Percentiles rank a stretch among this genome's conserved stretches.
phyloP scores from a whole-genome alignment of 331 rosid genomes.

The Malus hybrid region DNA sequence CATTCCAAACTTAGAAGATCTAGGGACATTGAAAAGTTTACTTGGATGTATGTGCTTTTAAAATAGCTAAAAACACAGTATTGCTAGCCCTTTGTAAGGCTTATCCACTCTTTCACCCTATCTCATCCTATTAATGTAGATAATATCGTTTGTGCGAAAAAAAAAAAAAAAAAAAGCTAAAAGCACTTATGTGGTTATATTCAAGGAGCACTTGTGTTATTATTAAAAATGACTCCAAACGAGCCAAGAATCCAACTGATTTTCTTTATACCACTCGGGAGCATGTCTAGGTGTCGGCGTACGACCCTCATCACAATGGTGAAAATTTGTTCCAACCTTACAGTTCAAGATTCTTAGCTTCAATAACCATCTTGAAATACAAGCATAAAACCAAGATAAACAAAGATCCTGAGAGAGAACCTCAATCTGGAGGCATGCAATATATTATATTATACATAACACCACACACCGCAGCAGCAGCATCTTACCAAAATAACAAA shows the following conservation, averaged over 20 bases:
- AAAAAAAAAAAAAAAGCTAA: too few species aligned
- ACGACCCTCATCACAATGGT: background rate
- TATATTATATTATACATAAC: background rate
- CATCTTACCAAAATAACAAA: background rate
- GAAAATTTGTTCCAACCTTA: background rate
- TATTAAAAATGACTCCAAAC: too few species aligned
- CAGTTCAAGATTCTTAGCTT: background rate
- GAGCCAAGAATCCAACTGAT: background rate
- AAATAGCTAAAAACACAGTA: too few species aligned
- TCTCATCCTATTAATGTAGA: too few species aligned
- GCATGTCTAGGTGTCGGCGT: background rate
- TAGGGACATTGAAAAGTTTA: background rate
- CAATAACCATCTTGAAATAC: background rate
- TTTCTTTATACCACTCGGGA: background rate
- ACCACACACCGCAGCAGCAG: background rate
- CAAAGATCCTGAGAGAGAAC: background rate
- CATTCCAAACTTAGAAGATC: background rate
- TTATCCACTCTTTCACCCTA: too few species aligned
- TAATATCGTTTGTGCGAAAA: too few species aligned
- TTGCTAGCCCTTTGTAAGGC: too few species aligned
- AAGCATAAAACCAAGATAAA: background rate
- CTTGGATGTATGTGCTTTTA: too few species aligned
- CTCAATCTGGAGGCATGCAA: background rate
- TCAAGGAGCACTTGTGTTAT: background rate
- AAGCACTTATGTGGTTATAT: background rate